Conservation (phyloP, 2,329 filamentous ascomycete genomes). For the Aureobasidium uvarum region DNA sequence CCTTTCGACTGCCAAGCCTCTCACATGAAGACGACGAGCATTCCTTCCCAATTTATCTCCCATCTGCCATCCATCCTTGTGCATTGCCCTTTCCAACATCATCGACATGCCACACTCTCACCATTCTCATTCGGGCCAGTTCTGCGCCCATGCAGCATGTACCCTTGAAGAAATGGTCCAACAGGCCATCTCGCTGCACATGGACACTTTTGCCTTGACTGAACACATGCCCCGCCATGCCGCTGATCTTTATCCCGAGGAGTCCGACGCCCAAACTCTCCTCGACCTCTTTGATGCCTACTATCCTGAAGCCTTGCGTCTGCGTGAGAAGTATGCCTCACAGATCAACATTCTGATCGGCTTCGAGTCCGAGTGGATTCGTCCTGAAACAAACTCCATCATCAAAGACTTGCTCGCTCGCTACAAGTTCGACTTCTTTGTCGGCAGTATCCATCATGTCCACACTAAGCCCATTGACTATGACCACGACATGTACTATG, state of each 20-base stretch:
- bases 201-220: constrained; percentile 81
- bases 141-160: constrained; percentile 89
- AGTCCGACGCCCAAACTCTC: constrained; percentile 55
- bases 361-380: constrained; percentile 93
- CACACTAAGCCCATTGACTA: constrained; percentile 87
- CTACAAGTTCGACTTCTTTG: constrained; percentile 77
- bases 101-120: constrained; percentile 91
- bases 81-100: neutral
- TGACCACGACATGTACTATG: constrained; percentile 64
- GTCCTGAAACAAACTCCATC: constrained; percentile 60
- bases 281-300: constrained; percentile 64
- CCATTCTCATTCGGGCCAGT: constrained; percentile 97
- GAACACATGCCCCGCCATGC: constrained; percentile 90
- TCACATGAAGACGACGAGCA: constrained; percentile 5
- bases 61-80: neutral
- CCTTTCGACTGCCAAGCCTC: constrained; percentile 17
- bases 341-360: constrained; percentile 80
- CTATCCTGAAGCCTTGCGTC: constrained; percentile 68
- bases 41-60: neutral
- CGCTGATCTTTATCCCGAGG: constrained; percentile 87
- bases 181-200: constrained; percentile 72
- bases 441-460: constrained; percentile 91
- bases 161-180: constrained; percentile 79
- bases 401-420: constrained; percentile 60
- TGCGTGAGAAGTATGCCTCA: constrained; percentile 66